Evolutionary conservation across 305 asterid genomes (phyloP), one percentile per base, ranked within the genome.

Genomic region (Euphrasia arctica): DNA sequence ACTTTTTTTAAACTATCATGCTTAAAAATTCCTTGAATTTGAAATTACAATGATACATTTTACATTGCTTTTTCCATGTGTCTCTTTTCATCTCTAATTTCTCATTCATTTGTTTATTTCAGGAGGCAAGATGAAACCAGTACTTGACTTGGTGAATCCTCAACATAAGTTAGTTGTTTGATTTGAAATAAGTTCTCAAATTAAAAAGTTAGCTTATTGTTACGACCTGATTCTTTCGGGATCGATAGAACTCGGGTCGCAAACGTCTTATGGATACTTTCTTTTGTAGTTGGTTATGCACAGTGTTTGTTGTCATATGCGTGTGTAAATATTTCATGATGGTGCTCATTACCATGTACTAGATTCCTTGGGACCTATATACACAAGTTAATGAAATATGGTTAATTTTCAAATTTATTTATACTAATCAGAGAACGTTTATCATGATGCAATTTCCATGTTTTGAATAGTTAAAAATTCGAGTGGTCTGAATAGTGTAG

Each of bases 71-170:
- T 61, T 48, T 28, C 62, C 42, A 68, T 56, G 41, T 36, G 65
- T 74, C 42, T 58, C 61, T 48, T 66, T 28, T 63, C 68, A 64
- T 50, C 61, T 67, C 49, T 72, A 60, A 74, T 55, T 43, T 62
- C 6, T 55, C 60, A 1, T 62, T 60, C 52, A 47, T 66, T 60
- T 50, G 48, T 52, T 65, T 81, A 65, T 79, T 77, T 78, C 91
- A 92, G 97, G 91, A 70, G 67, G 65, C 70, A 70, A 78, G 67
- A 57, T 76, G 84, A 74, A 85, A 77, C 89, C 97, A 52, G 80
- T 78, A 55, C 74, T 92, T 75, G 88, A 89, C 82, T 77, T 92
- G 91, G 83, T 82, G 80, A 92, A 89, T 85, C 98, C 97, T 71
- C 97, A 89, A 65, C 92, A 92, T 58, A 87, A 84, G 98, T 92